Conservation (phyloP, 257 asterid genomes). For the Ligustrum vulgare region DNA sequence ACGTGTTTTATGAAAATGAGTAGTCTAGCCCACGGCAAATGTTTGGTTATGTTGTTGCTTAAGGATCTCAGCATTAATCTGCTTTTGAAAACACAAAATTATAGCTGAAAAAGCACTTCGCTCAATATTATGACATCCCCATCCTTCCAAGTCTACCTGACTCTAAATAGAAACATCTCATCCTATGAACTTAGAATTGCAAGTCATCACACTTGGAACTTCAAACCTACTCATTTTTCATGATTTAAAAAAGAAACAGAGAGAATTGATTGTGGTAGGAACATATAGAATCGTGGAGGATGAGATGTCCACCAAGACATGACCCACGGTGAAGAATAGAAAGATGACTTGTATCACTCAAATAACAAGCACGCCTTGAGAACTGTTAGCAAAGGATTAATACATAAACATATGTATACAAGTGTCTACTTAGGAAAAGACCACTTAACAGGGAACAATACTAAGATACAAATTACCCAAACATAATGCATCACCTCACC, state of each 20-base stretch:
- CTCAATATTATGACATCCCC: not conserved
- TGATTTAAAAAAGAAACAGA: not conserved
- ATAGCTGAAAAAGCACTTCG: not conserved
- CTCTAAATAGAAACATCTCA: not conserved
- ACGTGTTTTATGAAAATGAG: slow-evolving; percentile 1
- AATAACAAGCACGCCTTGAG: not conserved
- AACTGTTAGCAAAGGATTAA: not conserved
- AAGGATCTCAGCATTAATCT: not conserved
- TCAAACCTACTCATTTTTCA: not conserved
- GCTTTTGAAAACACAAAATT: not conserved
- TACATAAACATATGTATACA: not conserved
- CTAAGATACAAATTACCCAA: not conserved
- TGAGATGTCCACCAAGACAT: not conserved
- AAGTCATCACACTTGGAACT: not conserved
- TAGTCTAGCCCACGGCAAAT: not conserved
- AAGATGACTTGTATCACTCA: not conserved
- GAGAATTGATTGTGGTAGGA: not conserved
- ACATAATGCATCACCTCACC: not conserved
- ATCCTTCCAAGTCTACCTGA: slow-evolving; percentile 4
- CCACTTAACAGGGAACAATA: not conserved
- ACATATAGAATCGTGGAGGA: not conserved
- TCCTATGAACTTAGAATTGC: not conserved
- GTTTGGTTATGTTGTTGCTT: not conserved
- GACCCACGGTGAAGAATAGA: not conserved
- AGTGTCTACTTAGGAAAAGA: not conserved